Base-by-base conservation (phyloP, 2,329 filamentous ascomycete genomes). In the Phoma sp. region DNA sequence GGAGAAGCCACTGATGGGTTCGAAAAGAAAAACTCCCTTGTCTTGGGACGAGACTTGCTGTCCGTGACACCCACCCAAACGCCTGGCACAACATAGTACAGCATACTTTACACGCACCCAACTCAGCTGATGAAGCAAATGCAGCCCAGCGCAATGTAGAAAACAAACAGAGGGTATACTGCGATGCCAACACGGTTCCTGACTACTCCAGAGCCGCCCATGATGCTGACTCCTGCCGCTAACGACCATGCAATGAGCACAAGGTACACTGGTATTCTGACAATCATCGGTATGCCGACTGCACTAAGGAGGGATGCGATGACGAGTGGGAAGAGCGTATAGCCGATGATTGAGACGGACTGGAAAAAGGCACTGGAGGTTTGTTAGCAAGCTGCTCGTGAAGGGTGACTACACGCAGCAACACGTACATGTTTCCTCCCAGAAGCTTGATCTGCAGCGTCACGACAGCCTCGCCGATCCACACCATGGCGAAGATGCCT, bases 381-480 rank as follows among this genome's bases (percentile, higher is more conserved):
- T 19, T 46, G 74, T 78, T 61, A 76, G 70, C 55, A 47, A 10
- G 31, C 43, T 13, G 41, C 13, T 36, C 32, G n/a, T 37, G 54
- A n/a, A 24, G 9, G n/a, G 21, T 10, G 29, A 15, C 15, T 2
- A 22, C 17, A 19, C 32, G 38, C 37, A 24, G 85, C 92, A 78
- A 31, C 29, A 31, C 29, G 29, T 81, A 98, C 94, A 99, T 97
- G 80, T 95, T 97, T 40, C 95, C 95, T 55, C 95, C 95, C 55
- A 99, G 79, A 65, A 99, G 81, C 80, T 96, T 96, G 76, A 99
- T 98, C 83, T 99, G 95, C 72, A 96, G 78, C n/a, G 95, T 99
- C 55, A 99, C 95, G 3, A 96, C 89, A 1, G 93, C 93, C 80
- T 98, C 93, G 25, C 93, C 95, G 55, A 99, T 87, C 95, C 95